A percentile compares a stretch with the other conserved stretches of the same genome.
Evolutionary conservation across 345 rosid genomes (phyloP).

Genomic region (Brassica incana): DNA sequence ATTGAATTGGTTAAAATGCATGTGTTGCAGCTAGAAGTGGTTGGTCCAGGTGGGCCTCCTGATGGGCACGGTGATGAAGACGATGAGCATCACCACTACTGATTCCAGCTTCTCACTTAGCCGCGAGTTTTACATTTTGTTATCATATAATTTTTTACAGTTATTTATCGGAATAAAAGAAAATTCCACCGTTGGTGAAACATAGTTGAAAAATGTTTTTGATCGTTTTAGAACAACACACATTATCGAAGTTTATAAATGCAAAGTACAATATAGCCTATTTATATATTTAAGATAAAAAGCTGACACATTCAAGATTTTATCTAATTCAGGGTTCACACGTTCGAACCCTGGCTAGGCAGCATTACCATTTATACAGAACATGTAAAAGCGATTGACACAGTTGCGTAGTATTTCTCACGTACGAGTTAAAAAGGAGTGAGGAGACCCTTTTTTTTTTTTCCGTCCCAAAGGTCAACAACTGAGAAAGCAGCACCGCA

Average conservation of each 20-base stretch:
- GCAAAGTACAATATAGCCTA: neutral
- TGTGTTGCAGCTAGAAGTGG: constrained; percentile 70
- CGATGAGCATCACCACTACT: constrained; percentile 55
- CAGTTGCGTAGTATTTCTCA: constrained; percentile 20
- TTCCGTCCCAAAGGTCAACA: neutral
- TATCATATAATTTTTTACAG: neutral
- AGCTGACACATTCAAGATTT: neutral
- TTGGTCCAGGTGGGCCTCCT: constrained; percentile 89
- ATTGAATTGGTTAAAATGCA: neutral
- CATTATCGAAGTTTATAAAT: constrained; percentile 10
- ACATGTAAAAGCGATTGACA: neutral
- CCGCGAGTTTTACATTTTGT: constrained; percentile 16
- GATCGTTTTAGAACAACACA: constrained; percentile 23
- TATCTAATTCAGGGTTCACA: neutral
- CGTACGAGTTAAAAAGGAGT: constrained; percentile 15
- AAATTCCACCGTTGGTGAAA: constrained; percentile 14
- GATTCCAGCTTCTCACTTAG: constrained; percentile 30
- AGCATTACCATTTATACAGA: neutral
- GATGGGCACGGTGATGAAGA: constrained; percentile 68
- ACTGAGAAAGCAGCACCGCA: neutral
- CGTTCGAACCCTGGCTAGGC: neutral
- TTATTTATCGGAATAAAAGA: constrained; percentile 10
- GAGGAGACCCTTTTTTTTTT: neutral
- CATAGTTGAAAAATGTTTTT: constrained; percentile 28
- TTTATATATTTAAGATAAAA: neutral